Base-by-base conservation (phyloP, 768 basidiomycete genomes). In the Goffeauzyma gilvescens region DNA sequence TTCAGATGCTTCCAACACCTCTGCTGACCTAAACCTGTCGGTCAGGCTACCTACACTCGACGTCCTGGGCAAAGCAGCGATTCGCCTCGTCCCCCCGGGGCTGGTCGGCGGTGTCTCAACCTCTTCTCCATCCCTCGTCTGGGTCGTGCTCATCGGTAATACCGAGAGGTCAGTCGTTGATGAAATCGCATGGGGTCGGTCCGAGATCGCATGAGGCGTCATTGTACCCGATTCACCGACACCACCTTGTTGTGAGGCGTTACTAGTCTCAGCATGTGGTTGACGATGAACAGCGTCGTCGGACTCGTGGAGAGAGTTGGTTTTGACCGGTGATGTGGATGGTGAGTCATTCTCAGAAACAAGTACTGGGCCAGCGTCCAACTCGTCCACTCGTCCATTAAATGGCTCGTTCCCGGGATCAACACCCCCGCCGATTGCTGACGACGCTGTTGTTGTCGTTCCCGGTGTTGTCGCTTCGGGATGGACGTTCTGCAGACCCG, bases 301-400 rank as follows among this genome's bases (percentile, higher is more conserved):
- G 31, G 22, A 13, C 13, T 32, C 10, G 6, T 42, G 34, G 33
- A 28, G 42, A 14, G 15, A n/a, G 10, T 33, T 20, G 24, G 28
- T 17, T 34, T 41, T 36, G 38, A 34, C 27, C 14, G 39, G 20
- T 32, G 49, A 32, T 12, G 50, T 32, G 14, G 48, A 37, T 24
- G 34, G 31, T 7, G 12, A 37, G 30, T 20, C 34, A 22, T 17
- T 42, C 18, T 39, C 32, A 24, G 40, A 24, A n/a, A 38, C 45
- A 4, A 32, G 31, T 24, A 57, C 30, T 2, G 60, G 59, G 14
- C 64, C 64, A 0, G 62, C 57, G 46, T 65, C 64, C 32, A 65
- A 50, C 36, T 65, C 64, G 41, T 65, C 64, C 8, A 65, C 64
- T 41, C 56, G 38, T 12, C 62, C 62, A 1, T 58, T 50, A 42